Percentiles rank a stretch among this genome's conserved stretches.
Evolutionary conservation across 257 asterid genomes (phyloP).

Genomic region (Nicotiana otophora): DNA sequence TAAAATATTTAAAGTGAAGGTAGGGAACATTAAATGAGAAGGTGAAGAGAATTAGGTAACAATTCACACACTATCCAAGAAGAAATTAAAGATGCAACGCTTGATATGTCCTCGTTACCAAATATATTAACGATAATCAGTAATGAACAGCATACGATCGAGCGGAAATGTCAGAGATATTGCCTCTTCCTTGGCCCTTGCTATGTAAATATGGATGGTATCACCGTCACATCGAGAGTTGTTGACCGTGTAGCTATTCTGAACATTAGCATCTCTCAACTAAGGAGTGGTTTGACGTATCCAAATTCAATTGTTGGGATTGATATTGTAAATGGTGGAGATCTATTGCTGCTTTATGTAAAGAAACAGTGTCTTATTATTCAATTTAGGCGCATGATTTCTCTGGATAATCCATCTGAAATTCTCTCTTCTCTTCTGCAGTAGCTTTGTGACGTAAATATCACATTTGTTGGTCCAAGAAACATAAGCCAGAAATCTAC

Average conservation of each 20-base stretch:
- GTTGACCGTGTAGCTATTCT: neutral
- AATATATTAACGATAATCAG: no score
- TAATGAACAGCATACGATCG: no score
- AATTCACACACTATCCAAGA: no score
- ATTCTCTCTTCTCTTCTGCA: neutral
- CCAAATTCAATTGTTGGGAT: neutral
- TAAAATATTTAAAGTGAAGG: no score
- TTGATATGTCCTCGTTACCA: no score
- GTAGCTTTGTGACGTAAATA: neutral
- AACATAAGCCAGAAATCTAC: neutral
- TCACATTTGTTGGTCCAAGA: neutral
- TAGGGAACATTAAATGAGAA: no score
- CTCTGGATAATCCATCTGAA: neutral
- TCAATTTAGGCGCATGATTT: neutral
- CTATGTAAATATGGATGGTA: no score
- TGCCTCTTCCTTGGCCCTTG: no score
- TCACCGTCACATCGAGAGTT: neutral
- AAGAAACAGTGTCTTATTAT: neutral
- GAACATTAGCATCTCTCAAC: neutral
- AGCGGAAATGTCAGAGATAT: no score
- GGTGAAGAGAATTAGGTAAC: no score
- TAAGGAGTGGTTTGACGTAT: neutral
- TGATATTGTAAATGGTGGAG: neutral
- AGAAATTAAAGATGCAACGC: no score
- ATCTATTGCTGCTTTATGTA: neutral